These are phyloP conservation scores for Curvularia sp. DNA, from an alignment of 2,329 filamentous ascomycete genomes.

Conservation along the genomic window DNA sequence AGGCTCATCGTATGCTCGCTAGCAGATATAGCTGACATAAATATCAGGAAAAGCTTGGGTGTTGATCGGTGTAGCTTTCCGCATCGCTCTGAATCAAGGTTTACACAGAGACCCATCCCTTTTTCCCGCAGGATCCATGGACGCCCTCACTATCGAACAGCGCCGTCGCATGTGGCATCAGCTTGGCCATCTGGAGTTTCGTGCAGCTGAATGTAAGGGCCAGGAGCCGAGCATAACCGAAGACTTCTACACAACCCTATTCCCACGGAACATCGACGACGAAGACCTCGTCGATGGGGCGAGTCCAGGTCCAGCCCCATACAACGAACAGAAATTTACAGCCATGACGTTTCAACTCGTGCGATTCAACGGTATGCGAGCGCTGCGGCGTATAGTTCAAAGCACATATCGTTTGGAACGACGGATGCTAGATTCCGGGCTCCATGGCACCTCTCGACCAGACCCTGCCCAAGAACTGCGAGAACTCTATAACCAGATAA, in stretches of 20 bases:
- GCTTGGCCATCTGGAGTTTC: constrained; percentile 49
- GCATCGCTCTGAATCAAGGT: constrained; percentile 49
- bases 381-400: constrained; percentile 47
- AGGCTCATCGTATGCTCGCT: constrained; percentile 12
- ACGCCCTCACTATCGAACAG: constrained; percentile 48
- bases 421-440: constrained; percentile 45
- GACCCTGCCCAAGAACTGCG: constrained; percentile 47
- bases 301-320: constrained; percentile 40
- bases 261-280: constrained; percentile 51
- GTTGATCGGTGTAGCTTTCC: constrained; percentile 47
- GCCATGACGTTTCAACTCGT: constrained; percentile 49
- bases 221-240: constrained; percentile 50
- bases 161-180: constrained; percentile 51
- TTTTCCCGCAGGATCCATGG: constrained; percentile 48
- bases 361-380: constrained; percentile 45
- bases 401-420: constrained; percentile 50
- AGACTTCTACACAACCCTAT: constrained; percentile 49
- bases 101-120: constrained; percentile 50
- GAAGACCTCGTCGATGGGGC: constrained; percentile 49
- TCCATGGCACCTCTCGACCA: constrained; percentile 44
- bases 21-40: constrained; percentile 8
- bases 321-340: constrained; percentile 45
- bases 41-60: constrained; percentile 48
- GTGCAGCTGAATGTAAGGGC: constrained; percentile 50
- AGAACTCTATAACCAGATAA: constrained; percentile 47